These are phyloP conservation scores for Chamaecrista fasciculata DNA, from an alignment of 306 rosid species.

Conservation along the genomic window DNA sequence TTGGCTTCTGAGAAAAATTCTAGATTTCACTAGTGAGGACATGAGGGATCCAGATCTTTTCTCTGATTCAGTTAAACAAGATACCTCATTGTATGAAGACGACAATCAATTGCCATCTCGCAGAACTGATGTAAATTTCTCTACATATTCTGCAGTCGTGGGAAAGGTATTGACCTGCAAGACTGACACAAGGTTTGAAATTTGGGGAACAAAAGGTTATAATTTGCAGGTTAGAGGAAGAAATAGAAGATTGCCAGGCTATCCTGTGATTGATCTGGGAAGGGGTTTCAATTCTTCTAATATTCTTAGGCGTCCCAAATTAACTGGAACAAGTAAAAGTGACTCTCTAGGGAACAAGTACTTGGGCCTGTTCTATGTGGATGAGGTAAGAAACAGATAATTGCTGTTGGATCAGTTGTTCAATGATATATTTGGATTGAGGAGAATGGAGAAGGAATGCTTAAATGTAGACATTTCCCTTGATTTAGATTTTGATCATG, in stretches of 20 bases:
- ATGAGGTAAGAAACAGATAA: constrained; percentile 66
- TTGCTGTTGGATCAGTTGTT: not conserved
- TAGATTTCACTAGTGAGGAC: constrained; percentile 72
- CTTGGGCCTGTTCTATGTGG: constrained; percentile 68
- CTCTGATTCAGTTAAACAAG: constrained; percentile 60
- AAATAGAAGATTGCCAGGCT: constrained; percentile 84
- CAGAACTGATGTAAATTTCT: constrained; percentile 87
- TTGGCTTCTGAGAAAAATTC: constrained; percentile 72
- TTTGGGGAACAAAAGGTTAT: constrained; percentile 91
- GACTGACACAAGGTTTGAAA: constrained; percentile 75
- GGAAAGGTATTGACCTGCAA: constrained; percentile 80
- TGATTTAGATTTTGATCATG: no score
- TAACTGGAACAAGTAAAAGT: constrained; percentile 31
- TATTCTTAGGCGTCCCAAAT: constrained; percentile 27
- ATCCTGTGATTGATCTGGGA: constrained; percentile 62
- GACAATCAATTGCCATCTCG: constrained; percentile 85
- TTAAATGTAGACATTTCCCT: no score
- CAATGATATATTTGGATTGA: not conserved
- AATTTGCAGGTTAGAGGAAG: constrained; percentile 74
- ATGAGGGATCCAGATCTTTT: constrained; percentile 77
- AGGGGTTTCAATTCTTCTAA: constrained; percentile 54
- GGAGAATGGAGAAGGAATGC: no score
- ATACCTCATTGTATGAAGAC: constrained; percentile 51
- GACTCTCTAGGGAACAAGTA: constrained; percentile 59
- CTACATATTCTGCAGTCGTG: constrained; percentile 67